A percentile compares a stretch with the other conserved stretches of the same genome.
These are phyloP conservation scores for Fomitopsis pulvina DNA, from an alignment of 768 basidiomycete genomes.

Conservation along the genomic window DNA sequence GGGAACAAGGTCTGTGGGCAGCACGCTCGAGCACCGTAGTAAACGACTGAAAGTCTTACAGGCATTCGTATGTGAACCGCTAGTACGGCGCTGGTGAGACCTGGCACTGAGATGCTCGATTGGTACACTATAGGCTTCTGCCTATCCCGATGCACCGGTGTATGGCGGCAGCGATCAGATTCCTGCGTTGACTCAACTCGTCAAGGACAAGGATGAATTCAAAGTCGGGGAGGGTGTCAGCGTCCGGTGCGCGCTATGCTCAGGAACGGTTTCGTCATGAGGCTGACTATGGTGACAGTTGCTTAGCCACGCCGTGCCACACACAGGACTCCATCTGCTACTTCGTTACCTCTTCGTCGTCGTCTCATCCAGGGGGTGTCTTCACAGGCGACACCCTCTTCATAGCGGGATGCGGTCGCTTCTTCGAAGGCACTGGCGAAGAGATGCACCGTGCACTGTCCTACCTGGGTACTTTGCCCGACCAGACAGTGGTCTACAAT, in stretches of 20 bases:
- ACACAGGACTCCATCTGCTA: slow-evolving; percentile 97
- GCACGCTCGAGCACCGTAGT: no score
- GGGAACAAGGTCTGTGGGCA: slow-evolving; percentile 73
- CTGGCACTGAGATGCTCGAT: slow-evolving; percentile 1
- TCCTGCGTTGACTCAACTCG: slow-evolving; percentile 59
- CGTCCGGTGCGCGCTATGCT: slow-evolving; percentile 41
- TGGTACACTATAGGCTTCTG: slow-evolving; percentile 28
- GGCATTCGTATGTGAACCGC: slow-evolving; percentile 42
- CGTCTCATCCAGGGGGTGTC: slow-evolving; percentile 62
- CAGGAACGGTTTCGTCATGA: slow-evolving; percentile 4
- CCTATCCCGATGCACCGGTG: slow-evolving; percentile 41
- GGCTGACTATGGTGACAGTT: slow-evolving; percentile 35
- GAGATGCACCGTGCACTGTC: slow-evolving; percentile 77
- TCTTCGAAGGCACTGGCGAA: slow-evolving; percentile 80
- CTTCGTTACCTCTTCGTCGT: slow-evolving; percentile 45
- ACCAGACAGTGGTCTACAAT: slow-evolving; percentile 74
- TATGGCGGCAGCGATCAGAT: slow-evolving; percentile 80
- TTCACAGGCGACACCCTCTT: slow-evolving; percentile 97
- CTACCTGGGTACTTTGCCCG: slow-evolving; percentile 69
- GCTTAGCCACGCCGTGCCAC: slow-evolving; percentile 86
- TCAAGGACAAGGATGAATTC: slow-evolving; percentile 81
- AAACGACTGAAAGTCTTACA: slow-evolving; percentile 3
- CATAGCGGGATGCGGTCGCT: slow-evolving; percentile 82
- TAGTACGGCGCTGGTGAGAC: background rate
- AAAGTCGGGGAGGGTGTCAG: slow-evolving; percentile 57